Evolutionary conservation across 2,329 filamentous ascomycete species (phyloP).

Genomic region (Epichloe bromicola): DNA sequence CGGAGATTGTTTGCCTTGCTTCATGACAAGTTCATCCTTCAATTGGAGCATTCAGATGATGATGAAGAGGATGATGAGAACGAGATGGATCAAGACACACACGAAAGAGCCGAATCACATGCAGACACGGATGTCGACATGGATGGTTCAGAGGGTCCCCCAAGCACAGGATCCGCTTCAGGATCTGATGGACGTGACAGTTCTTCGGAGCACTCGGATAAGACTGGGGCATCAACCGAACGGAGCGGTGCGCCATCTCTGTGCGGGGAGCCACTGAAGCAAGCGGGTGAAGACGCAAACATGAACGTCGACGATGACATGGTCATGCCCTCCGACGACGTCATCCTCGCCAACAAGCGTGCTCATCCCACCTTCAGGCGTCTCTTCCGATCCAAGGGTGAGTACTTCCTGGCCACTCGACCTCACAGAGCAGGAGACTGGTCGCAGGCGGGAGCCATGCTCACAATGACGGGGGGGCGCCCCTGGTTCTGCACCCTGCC

Average conservation of each 20-base stretch:
- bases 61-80: constrained; percentile 21
- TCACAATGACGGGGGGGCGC: constrained; percentile 43
- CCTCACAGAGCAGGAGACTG: constrained; percentile 43
- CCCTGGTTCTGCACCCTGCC: constrained; percentile 48
- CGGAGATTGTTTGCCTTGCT: constrained; percentile 30
- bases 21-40: constrained; percentile 37
- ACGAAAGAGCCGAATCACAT: not conserved
- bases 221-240: constrained; percentile 11
- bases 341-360: constrained; percentile 43
- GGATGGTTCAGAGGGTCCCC: constrained; percentile 6
- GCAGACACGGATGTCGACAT: constrained; percentile 11
- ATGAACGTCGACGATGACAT: constrained; percentile 11
- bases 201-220: constrained; percentile 10
- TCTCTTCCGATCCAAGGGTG: constrained; percentile 51
- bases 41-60: constrained; percentile 29
- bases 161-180: not conserved
- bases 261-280: not conserved
- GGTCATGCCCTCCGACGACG: constrained; percentile 24
- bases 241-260: constrained; percentile 13
- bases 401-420: constrained; percentile 46
- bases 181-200: constrained; percentile 3
- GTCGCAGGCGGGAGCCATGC: constrained; percentile 52
- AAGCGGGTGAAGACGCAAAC: not conserved
- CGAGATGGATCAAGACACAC: constrained; percentile 12
- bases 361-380: constrained; percentile 36